phyloP scores from a whole-genome alignment of 305 asterid genomes.

The Fraxinus nigra region DNA sequence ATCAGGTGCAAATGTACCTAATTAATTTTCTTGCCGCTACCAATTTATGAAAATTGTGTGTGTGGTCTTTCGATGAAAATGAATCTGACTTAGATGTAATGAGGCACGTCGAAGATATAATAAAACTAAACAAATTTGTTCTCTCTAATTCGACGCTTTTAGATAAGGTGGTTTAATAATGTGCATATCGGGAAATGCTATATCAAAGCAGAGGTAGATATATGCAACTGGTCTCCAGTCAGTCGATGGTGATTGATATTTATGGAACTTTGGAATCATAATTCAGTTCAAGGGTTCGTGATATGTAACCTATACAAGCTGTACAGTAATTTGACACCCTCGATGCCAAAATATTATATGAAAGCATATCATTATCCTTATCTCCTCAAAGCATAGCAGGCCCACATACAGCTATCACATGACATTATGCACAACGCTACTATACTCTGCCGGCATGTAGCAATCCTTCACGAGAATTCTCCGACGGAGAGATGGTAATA shows the following conservation, averaged over 20 bases:
- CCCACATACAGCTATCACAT: neutral
- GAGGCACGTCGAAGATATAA: neutral
- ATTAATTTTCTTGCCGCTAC: neutral
- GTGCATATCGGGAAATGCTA: neutral
- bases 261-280: neutral
- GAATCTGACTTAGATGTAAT: neutral
- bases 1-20: neutral
- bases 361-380: neutral
- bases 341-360: neutral
- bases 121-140: neutral
- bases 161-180: neutral
- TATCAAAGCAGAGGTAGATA: neutral
- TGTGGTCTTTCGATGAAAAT: neutral
- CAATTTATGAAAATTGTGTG: neutral
- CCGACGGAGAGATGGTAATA: neutral
- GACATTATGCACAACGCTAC: neutral
- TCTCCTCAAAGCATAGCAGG: neutral
- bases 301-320: neutral
- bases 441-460: conserved; percentile 3
- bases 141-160: neutral
- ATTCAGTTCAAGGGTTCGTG: neutral
- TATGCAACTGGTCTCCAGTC: neutral
- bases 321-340: neutral
- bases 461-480: conserved; percentile 17
- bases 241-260: neutral